phyloP scores from a whole-genome alignment of 305 asterid genomes.

The Solanum hybrid region DNA sequence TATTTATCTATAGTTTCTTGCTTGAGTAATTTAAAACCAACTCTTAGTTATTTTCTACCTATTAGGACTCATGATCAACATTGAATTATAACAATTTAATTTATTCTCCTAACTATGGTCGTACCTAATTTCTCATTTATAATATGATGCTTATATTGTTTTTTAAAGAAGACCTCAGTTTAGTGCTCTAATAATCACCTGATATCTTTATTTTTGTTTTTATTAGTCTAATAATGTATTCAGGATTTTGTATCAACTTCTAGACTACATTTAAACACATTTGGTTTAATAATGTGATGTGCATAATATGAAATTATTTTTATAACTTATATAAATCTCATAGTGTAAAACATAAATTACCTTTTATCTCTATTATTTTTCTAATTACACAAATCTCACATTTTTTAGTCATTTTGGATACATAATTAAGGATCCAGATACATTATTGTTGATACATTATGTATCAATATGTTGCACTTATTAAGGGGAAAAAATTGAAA shows the following conservation, averaged over 20 bases:
- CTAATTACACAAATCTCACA: no score
- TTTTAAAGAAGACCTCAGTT: not conserved
- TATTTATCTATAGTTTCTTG: not conserved
- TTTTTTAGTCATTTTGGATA: no score
- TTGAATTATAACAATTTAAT: not conserved
- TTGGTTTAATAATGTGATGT: no score
- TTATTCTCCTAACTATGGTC: not conserved
- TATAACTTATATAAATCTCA: no score
- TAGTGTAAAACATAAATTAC: no score
- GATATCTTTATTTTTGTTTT: not conserved
- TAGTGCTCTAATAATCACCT: not conserved
- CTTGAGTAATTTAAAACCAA: not conserved
- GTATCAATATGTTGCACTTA: no score
- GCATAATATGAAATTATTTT: no score
- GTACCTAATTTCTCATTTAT: not conserved
- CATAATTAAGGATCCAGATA: no score
- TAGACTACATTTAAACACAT: not conserved
- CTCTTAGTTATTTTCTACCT: not conserved
- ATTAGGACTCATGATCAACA: not conserved
- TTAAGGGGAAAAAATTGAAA: no score
- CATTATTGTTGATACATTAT: no score
- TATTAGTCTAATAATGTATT: not conserved
- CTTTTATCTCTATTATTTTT: no score
- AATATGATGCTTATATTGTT: not conserved
- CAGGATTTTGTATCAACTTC: not conserved